These are phyloP conservation scores for Sphaerobolus stellatus DNA, from an alignment of 1,284 basidiomycete genomes.

Conservation along the genomic window DNA sequence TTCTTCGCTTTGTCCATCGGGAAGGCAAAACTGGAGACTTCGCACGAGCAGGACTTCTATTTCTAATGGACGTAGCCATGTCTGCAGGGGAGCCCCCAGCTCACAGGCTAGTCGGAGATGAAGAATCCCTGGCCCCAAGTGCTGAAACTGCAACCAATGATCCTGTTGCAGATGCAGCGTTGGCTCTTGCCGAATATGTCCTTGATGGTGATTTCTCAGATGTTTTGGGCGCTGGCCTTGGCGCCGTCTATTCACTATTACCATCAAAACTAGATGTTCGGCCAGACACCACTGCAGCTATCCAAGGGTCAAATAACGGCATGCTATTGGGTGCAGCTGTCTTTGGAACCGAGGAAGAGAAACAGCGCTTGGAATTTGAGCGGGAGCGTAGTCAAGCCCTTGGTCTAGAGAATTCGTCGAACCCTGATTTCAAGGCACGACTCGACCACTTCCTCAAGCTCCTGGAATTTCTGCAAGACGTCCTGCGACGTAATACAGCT, in stretches of 20 bases:
- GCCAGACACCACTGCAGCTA: conserved; percentile 40
- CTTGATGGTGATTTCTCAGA: conserved; percentile 96
- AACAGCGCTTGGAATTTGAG: conserved; percentile 50
- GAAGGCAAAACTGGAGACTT: conserved; percentile 94
- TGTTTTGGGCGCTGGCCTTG: conserved; percentile 90
- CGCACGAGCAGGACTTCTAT: conserved; percentile 87
- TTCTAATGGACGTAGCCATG: conserved; percentile 94
- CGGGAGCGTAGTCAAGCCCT: conserved; percentile 55
- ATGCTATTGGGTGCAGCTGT: conserved; percentile 68
- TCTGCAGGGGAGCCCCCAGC: conserved; percentile 58
- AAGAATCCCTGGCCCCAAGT: conserved; percentile 24
- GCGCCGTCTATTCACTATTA: conserved; percentile 89
- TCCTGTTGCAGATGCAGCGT: conserved; percentile 76
- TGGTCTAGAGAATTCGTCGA: conserved; percentile 75
- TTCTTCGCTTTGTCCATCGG: conserved; percentile 92
- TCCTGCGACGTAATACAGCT: conserved; percentile 72
- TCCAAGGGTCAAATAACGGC: conserved; percentile 33
- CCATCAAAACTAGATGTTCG: conserved; percentile 82
- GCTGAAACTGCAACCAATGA: conserved; percentile 42
- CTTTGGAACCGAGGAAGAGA: conserved; percentile 50
- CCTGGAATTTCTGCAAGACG: conserved; percentile 90
- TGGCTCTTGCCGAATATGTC: conserved; percentile 90
- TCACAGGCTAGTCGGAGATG: conserved; percentile 37
- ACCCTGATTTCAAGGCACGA: conserved; percentile 73
- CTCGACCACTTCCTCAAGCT: conserved; percentile 89